Percentiles rank a stretch among this genome's conserved stretches.
Evolutionary conservation across 352 stramenopile species (phyloP).

Genomic region (Phytophthora aleatoria): DNA sequence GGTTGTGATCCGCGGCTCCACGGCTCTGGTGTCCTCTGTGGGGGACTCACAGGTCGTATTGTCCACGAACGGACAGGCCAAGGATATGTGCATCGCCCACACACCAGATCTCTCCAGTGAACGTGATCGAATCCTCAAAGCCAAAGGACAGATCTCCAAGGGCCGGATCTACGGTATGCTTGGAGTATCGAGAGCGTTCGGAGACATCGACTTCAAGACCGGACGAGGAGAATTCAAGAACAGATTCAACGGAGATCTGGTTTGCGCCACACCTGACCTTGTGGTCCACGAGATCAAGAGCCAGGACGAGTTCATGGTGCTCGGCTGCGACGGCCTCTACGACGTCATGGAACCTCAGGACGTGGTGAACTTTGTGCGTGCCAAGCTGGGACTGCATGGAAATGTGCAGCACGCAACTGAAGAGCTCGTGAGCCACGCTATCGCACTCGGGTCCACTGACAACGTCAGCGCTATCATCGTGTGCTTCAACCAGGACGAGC

Average conservation of each 20-base stretch:
- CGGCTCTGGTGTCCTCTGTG: slow-evolving; percentile 67
- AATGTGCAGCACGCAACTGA: slow-evolving; percentile 82
- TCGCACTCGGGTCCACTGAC: slow-evolving; percentile 80
- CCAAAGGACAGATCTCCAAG: slow-evolving; percentile 84
- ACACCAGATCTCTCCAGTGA: slow-evolving; percentile 72
- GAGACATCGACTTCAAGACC: slow-evolving; percentile 89
- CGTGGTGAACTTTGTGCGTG: slow-evolving; percentile 82
- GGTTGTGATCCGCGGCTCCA: slow-evolving; percentile 57
- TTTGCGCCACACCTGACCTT: slow-evolving; percentile 74
- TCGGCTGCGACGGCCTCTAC: slow-evolving; percentile 86
- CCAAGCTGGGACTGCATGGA: slow-evolving; percentile 68
- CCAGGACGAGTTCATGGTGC: slow-evolving; percentile 82
- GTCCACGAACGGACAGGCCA: slow-evolving; percentile 59
- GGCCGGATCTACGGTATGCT: slow-evolving; percentile 87
- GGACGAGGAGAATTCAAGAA: slow-evolving; percentile 80
- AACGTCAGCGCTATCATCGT: slow-evolving; percentile 86
- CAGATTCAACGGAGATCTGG: slow-evolving; percentile 82
- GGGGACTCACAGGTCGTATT: slow-evolving; percentile 85
- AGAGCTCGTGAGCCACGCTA: slow-evolving; percentile 82
- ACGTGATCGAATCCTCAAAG: slow-evolving; percentile 77
- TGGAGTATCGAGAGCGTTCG: slow-evolving; percentile 81
- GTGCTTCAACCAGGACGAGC: slow-evolving; percentile 71
- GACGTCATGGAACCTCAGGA: slow-evolving; percentile 85
- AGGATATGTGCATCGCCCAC: slow-evolving; percentile 69
- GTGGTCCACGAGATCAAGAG: slow-evolving; percentile 52